Evolutionary conservation across 371 early-diverging fungal species (phyloP).

Genomic region (Syncephalis plumigaleata): DNA sequence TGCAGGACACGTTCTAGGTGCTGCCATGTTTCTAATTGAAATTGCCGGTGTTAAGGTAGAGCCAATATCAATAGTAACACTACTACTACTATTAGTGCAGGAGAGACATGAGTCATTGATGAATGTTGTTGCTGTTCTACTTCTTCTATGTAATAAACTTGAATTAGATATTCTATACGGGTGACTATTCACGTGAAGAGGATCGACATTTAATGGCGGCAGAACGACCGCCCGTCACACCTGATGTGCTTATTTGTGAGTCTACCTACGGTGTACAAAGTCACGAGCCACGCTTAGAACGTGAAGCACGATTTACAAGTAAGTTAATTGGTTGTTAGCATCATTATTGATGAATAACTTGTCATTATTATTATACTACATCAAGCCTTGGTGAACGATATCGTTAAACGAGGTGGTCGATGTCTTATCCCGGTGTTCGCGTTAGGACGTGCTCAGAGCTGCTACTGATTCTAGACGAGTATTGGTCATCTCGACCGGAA

Average conservation of each 20-base stretch:
- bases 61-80: too few species aligned
- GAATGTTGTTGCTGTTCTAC: neutral
- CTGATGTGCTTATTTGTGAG: conserved; percentile 96
- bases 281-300: conserved; percentile 91
- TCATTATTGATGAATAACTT: too few species aligned
- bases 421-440: conserved; percentile 99
- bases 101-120: too few species aligned
- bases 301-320: conserved; percentile 88
- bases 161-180: conserved; percentile 82
- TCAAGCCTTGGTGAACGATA: conserved; percentile 62
- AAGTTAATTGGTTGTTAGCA: conserved; percentile 5
- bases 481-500: conserved; percentile 94
- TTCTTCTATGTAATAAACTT: neutral
- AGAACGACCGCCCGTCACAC: conserved; percentile 69
- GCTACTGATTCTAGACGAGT: conserved; percentile 97
- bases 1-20: conserved; percentile 99
- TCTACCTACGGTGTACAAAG: conserved; percentile 99
- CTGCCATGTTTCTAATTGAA: conserved; percentile 99
- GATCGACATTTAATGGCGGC: conserved; percentile 99
- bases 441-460: conserved; percentile 97
- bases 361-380: neutral
- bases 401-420: conserved; percentile 92
- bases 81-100: neutral
- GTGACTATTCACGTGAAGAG: conserved; percentile 99
- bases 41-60: conserved; percentile 83